Conservation (phyloP, 352 stramenopile genomes). For the Pythium myriotylum region DNA sequence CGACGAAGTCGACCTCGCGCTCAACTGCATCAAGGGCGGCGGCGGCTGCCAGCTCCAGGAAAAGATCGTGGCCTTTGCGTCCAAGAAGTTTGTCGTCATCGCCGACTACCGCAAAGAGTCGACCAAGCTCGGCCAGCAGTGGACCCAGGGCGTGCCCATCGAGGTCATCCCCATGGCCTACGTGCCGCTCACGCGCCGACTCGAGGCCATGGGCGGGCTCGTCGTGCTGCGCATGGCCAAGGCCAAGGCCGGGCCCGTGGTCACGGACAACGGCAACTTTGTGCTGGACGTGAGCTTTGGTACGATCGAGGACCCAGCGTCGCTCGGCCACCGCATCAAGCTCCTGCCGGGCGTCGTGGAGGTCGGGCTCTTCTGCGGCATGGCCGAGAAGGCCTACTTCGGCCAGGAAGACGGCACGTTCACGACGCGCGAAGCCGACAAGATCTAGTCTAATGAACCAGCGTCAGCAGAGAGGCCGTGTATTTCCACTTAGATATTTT, state of each 20-base stretch:
- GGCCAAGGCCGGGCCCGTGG: constrained; percentile 94
- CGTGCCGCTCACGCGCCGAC: constrained; percentile 90
- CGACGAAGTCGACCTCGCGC: constrained; percentile 96
- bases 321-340: constrained; percentile 72
- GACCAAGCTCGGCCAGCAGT: constrained; percentile 82
- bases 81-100: constrained; percentile 98
- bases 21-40: constrained; percentile 99
- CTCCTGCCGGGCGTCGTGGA: constrained; percentile 87
- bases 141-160: constrained; percentile 92
- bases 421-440: constrained; percentile 51
- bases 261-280: constrained; percentile 97
- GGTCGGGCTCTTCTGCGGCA: constrained; percentile 88
- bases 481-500: constrained; percentile 14
- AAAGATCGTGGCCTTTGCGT: constrained; percentile 93
- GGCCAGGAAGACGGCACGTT: constrained; percentile 83
- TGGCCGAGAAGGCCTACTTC: constrained; percentile 89
- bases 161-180: constrained; percentile 98
- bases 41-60: constrained; percentile 95
- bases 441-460: constrained; percentile 34
- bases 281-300: constrained; percentile 90
- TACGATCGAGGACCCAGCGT: constrained; percentile 63
- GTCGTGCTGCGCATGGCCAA: constrained; percentile 84
- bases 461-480: constrained; percentile 14
- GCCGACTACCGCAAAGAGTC: constrained; percentile 94
- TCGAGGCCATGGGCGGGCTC: constrained; percentile 56